A percentile compares a stretch with the other conserved stretches of the same genome.
phyloP scores from a whole-genome alignment of 2,329 filamentous ascomycete species.

The Cercospora sp. region DNA sequence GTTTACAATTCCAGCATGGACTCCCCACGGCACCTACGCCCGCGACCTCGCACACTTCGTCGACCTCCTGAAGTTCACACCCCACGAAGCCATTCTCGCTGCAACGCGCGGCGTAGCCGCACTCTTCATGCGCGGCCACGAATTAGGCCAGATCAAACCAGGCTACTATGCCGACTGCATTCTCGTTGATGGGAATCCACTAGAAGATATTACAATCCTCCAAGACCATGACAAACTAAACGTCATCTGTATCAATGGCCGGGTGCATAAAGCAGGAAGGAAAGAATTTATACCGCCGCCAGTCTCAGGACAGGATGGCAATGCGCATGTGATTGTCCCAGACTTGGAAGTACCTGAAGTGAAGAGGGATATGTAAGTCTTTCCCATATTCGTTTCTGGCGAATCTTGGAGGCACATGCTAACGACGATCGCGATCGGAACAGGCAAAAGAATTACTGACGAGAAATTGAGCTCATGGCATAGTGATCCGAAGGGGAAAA shows the following conservation, averaged over 20 bases:
- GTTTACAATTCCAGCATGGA: too few species aligned
- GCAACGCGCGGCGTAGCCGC: constrained; percentile 54
- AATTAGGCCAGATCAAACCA: constrained; percentile 51
- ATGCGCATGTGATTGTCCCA: constrained; percentile 5
- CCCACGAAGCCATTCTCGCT: constrained; percentile 48
- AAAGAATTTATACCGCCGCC: constrained; percentile 25
- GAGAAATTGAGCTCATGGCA: too few species aligned
- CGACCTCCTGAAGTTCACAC: constrained; percentile 48
- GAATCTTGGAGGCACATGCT: not conserved
- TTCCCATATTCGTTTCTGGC: too few species aligned
- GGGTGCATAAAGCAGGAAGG: constrained; percentile 45
- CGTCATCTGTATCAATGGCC: constrained; percentile 52
- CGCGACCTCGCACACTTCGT: constrained; percentile 48
- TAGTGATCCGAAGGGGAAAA: too few species aligned
- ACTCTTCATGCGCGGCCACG: constrained; percentile 48
- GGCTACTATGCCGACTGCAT: constrained; percentile 53
- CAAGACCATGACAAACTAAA: constrained; percentile 48
- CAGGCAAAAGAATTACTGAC: not conserved
- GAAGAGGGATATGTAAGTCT: constrained; percentile 6
- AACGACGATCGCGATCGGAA: not conserved
- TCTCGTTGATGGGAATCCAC: constrained; percentile 51
- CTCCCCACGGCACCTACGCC: constrained; percentile 51
- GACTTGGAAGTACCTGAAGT: constrained; percentile 1
- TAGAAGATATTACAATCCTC: constrained; percentile 53
- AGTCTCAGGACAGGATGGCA: constrained; percentile 2